Percentiles rank a stretch among this genome's conserved stretches.
These are phyloP conservation scores for Didymella pomorum DNA, from an alignment of 2,329 filamentous ascomycete genomes.

Conservation along the genomic window DNA sequence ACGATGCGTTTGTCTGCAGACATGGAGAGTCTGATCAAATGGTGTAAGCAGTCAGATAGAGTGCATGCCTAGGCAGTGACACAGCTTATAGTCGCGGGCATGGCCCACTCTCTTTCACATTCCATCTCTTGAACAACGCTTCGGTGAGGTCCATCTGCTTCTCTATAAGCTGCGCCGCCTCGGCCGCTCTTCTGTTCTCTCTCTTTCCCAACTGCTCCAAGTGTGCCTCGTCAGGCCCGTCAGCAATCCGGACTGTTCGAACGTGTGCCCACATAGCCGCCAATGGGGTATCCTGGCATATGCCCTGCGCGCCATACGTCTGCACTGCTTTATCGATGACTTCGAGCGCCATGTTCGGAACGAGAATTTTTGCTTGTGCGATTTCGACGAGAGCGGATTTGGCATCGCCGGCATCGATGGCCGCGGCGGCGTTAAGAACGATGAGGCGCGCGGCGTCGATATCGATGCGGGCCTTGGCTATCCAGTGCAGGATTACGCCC, in stretches of 20 bases:
- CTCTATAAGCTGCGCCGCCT: conserved; percentile 65
- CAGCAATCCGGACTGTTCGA: conserved; percentile 81
- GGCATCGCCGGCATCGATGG: conserved; percentile 85
- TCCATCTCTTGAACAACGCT: conserved; percentile 68
- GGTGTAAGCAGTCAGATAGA: neutral
- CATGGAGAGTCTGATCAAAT: neutral
- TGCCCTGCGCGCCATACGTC: conserved; percentile 84
- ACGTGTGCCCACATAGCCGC: conserved; percentile 77
- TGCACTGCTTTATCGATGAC: conserved; percentile 94
- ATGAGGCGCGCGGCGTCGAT: conserved; percentile 88
- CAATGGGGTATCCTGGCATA: conserved; percentile 91
- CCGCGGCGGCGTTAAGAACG: conserved; percentile 90
- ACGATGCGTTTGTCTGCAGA: neutral
- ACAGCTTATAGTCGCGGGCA: conserved; percentile 17
- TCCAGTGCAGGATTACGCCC: conserved; percentile 78
- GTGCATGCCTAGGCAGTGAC: no score
- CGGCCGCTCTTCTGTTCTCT: conserved; percentile 73
- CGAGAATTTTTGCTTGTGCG: conserved; percentile 88
- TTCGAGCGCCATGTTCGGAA: conserved; percentile 78
- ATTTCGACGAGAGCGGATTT: conserved; percentile 90
- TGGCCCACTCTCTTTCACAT: conserved; percentile 28
- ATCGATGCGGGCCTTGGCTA: conserved; percentile 87
- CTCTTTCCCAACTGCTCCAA: conserved; percentile 74
- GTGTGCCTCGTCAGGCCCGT: conserved; percentile 92
- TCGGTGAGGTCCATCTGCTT: conserved; percentile 69